Conservation (phyloP, 176 grass and related monocot species). For the Oryza punctata region DNA sequence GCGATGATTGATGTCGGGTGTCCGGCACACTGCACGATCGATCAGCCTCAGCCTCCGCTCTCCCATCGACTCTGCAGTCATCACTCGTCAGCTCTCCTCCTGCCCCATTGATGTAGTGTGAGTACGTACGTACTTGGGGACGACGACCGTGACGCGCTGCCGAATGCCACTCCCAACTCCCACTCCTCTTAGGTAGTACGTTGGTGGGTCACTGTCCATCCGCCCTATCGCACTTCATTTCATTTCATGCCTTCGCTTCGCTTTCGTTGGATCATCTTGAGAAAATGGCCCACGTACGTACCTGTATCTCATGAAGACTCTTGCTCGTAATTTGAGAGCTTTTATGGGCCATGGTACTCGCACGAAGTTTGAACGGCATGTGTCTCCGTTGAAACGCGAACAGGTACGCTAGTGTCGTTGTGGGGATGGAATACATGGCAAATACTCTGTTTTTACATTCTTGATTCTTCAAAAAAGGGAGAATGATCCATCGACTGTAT, state of each 20-base stretch:
- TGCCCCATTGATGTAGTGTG: neutral
- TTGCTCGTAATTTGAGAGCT: neutral
- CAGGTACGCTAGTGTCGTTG: neutral
- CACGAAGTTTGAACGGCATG: neutral
- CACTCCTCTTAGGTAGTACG: neutral
- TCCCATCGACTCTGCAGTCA: neutral
- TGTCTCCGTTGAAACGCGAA: neutral
- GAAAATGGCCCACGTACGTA: constrained; percentile 8
- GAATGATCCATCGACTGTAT: neutral
- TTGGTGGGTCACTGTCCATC: constrained; percentile 46
- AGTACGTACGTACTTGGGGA: neutral
- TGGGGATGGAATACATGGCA: neutral
- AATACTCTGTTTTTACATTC: neutral
- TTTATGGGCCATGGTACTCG: neutral
- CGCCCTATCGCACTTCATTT: neutral
- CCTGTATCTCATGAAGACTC: neutral
- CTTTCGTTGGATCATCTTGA: neutral
- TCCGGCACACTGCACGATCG: neutral
- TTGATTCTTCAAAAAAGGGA: neutral
- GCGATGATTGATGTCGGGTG: neutral
- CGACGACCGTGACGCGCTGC: constrained; percentile 34
- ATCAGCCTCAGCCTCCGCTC: neutral
- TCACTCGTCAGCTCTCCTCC: neutral
- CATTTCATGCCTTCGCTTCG: neutral
- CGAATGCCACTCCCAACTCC: constrained; percentile 9